Conservation (phyloP, 176 grass and related monocot species). For the Aegilops umbellulata region DNA sequence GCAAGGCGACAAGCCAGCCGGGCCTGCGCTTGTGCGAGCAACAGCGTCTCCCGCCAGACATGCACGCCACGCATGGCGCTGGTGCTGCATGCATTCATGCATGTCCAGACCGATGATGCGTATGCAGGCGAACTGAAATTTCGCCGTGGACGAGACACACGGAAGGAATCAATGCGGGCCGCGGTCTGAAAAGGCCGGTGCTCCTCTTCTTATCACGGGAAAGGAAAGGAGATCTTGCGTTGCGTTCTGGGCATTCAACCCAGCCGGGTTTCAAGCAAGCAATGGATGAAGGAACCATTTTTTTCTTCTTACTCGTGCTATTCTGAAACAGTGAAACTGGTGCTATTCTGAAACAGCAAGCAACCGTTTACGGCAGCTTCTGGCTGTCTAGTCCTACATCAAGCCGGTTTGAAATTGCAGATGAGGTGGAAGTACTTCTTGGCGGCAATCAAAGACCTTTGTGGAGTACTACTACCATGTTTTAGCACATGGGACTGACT, state of each 20-base stretch:
- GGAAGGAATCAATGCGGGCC: conserved; percentile 22
- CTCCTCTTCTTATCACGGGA: not conserved
- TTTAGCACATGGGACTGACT: too few species aligned
- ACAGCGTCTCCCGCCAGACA: conserved; percentile 6
- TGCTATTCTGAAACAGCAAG: too few species aligned
- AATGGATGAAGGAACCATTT: too few species aligned
- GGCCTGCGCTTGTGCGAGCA: not conserved
- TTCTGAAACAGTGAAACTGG: too few species aligned
- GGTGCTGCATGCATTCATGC: not conserved
- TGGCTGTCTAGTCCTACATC: too few species aligned
- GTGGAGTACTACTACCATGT: too few species aligned
- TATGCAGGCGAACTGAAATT: not conserved
- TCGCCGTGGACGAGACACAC: not conserved
- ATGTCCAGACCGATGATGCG: not conserved
- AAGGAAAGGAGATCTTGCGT: not conserved
- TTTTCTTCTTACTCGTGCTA: too few species aligned
- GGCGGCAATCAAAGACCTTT: too few species aligned
- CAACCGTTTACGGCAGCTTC: too few species aligned
- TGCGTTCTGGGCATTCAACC: not conserved
- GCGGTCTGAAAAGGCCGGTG: not conserved
- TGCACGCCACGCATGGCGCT: not conserved
- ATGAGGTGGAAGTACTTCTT: too few species aligned
- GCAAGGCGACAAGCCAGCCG: not conserved
- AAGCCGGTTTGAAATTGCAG: too few species aligned
- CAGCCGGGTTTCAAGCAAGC: too few species aligned